phyloP scores from a whole-genome alignment of 2,329 filamentous ascomycete genomes.

The Clathrospora elynae region DNA sequence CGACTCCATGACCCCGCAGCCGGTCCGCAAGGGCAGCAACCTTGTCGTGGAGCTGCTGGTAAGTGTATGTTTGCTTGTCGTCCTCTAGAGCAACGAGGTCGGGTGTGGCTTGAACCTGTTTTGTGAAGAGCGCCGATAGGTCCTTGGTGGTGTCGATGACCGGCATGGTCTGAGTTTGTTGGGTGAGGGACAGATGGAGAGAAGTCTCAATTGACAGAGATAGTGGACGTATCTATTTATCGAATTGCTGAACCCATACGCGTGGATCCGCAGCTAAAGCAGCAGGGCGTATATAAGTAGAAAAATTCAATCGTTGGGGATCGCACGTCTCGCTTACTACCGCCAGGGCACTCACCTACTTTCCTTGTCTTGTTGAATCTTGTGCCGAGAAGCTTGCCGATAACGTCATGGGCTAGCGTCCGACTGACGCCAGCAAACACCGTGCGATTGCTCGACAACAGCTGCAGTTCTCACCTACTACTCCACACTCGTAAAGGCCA shows the following conservation, averaged over 20 bases:
- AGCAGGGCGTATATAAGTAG: too few species aligned
- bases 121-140: constrained; percentile 70
- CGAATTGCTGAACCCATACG: constrained; percentile 17
- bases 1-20: constrained; percentile 70
- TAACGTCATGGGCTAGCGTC: constrained; percentile 26
- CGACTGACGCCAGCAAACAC: too few species aligned
- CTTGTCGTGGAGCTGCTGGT: constrained; percentile 71
- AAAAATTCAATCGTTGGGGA: constrained; percentile 24
- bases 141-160: constrained; percentile 74
- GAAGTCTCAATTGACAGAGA: constrained; percentile 13
- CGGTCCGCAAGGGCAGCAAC: constrained; percentile 68
- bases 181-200: constrained; percentile 11
- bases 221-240: constrained; percentile 29
- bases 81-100: constrained; percentile 75
- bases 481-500: too few species aligned
- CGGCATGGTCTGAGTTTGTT: constrained; percentile 56
- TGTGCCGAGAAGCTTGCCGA: constrained; percentile 22
- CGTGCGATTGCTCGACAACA: constrained; percentile 25
- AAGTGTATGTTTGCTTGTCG: constrained; percentile 69
- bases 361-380: constrained; percentile 12
- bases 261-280: constrained; percentile 19
- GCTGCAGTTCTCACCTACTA: too few species aligned
- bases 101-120: constrained; percentile 71
- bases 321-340: constrained; percentile 19
- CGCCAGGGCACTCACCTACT: constrained; percentile 13